Percentiles rank a stretch among this genome's conserved stretches.
These are phyloP conservation scores for Coemansia sp. DNA, from an alignment of 192 early-diverging fungal genomes.

Conservation along the genomic window DNA sequence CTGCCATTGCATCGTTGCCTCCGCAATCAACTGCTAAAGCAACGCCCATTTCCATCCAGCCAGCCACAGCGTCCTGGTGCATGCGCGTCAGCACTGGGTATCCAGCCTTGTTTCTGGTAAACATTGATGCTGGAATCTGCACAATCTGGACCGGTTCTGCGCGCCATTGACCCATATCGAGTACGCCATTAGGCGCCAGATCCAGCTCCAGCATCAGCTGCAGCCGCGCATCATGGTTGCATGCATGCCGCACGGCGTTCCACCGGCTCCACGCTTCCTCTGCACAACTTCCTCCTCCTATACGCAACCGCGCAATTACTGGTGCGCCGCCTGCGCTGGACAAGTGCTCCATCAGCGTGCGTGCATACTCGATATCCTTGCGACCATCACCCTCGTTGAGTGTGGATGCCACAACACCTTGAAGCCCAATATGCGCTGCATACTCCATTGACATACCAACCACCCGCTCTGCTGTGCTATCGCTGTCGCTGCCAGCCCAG, in stretches of 20 bases:
- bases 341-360: constrained; percentile 18
- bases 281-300: constrained; percentile 10
- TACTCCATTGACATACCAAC: constrained; percentile 19
- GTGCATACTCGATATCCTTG: constrained; percentile 14
- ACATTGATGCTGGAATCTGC: constrained; percentile 70
- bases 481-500: neutral
- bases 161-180: constrained; percentile 61
- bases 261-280: constrained; percentile 71
- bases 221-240: constrained; percentile 66
- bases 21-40: constrained; percentile 24
- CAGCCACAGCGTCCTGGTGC: constrained; percentile 62
- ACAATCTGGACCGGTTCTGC: constrained; percentile 85
- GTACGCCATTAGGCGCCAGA: constrained; percentile 45
- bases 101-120: constrained; percentile 76
- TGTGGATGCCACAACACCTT: constrained; percentile 25
- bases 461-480: constrained; percentile 8
- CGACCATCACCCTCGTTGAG: neutral
- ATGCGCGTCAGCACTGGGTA: constrained; percentile 84
- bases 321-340: neutral
- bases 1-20: constrained; percentile 1
- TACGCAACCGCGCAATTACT: constrained; percentile 58
- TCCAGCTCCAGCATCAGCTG: constrained; percentile 61
- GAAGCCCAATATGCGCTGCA: constrained; percentile 29
- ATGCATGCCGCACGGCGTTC: constrained; percentile 75
- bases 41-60: constrained; percentile 37